Base-by-base conservation (phyloP, 2,329 filamentous ascomycete genomes). In the Falciphora oryzae region DNA sequence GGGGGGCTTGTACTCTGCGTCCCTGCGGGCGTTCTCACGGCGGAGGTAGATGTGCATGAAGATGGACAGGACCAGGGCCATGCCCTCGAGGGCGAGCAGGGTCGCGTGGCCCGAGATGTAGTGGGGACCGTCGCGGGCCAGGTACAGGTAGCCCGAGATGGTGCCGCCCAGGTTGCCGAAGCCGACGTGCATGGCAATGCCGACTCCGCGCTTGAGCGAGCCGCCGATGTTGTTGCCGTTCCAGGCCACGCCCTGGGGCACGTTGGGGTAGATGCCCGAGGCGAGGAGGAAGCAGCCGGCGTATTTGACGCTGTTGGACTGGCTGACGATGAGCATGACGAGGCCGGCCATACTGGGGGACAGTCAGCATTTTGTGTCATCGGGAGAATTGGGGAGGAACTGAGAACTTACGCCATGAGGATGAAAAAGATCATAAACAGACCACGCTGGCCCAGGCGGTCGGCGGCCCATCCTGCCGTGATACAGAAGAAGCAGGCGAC, bases 401-500 rank as follows among this genome's bases (percentile, higher is more conserved):
- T 61, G 53, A 63, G 65, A 29, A 27, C 65, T 61, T 63, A 63
- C 61, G 57, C 61, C 63, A 82, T 69, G 25, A 76, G 73, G 70
- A 88, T 77, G 71, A 81, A 81, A 18, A 76, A 74, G 16, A 88
- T 73, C 61, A 89, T 80, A 66, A 86, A 88, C 0, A 84, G 84
- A 58, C 79, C 80, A 5, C 82, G 73, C 70, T 83, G 83, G 31
- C 82, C 82, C 0, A 79, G 74, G 7, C 78, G 76, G 68, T 89
- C 86, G 0, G 86, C 86, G 44, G 77, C 69, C 67, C 80, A 86
- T 0, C 85, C 85, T 0, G 80, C 77, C 1, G 80, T 61, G 0
- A 89, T 76, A 3, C 84, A 80, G 1, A 86, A 70, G 4, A 85
- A 83, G 61, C 89, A 86, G 18, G 90, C 89, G 0, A 85, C 82